These are phyloP conservation scores for Alliaria petiolata DNA, from an alignment of 345 rosid species.

Conservation along the genomic window DNA sequence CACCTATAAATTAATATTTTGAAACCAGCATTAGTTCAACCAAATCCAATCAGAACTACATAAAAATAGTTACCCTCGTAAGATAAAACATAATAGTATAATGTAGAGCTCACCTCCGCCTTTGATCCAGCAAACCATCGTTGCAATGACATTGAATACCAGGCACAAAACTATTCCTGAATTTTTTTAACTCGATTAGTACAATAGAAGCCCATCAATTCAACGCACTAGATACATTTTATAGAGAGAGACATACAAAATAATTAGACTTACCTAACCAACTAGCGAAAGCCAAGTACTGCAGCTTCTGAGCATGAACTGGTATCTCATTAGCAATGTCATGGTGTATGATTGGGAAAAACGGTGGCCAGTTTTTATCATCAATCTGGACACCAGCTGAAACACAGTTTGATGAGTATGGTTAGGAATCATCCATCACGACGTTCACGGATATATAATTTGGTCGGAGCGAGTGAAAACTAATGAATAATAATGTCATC, in stretches of 20 bases:
- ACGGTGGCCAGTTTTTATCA: constrained; percentile 92
- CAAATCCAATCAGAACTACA: constrained; percentile 2
- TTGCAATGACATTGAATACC: constrained; percentile 73
- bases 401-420: constrained; percentile 2
- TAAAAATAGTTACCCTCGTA: neutral
- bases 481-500: neutral
- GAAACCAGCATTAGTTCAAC: neutral
- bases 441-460: neutral
- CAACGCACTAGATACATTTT: neutral
- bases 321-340: constrained; percentile 97
- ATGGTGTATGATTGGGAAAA: constrained; percentile 95
- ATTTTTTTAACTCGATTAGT: neutral
- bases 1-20: constrained; percentile 52
- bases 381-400: constrained; percentile 75
- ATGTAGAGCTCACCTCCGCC: constrained; percentile 70
- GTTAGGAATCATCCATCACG: neutral
- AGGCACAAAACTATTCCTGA: constrained; percentile 94
- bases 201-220: neutral
- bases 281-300: constrained; percentile 96
- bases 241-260: neutral
- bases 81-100: neutral
- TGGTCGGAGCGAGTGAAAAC: too few species aligned
- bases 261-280: constrained; percentile 69
- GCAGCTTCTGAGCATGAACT: constrained; percentile 86
- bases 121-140: constrained; percentile 81